Conservation (phyloP, 1,139 yeast species). For the Hyphopichia khmerensis region DNA sequence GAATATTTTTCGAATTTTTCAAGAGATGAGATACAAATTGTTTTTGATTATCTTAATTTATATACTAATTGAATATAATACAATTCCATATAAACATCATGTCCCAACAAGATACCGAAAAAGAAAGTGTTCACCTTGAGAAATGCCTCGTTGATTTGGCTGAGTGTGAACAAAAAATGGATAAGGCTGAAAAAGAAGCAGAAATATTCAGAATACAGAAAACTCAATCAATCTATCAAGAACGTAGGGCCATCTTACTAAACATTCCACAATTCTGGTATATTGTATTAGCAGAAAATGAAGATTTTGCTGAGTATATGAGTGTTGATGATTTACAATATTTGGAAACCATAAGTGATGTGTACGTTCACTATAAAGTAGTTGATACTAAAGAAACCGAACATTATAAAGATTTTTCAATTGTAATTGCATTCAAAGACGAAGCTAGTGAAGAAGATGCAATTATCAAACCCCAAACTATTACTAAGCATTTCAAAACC, state of each 20-base stretch:
- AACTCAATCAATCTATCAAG: slow-evolving; percentile 49
- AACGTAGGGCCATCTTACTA: slow-evolving; percentile 45
- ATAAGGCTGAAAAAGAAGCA: slow-evolving; percentile 53
- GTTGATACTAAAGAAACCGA: slow-evolving; percentile 25
- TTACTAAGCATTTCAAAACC: slow-evolving; percentile 53
- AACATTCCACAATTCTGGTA: slow-evolving; percentile 73
- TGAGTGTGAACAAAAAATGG: slow-evolving; percentile 55
- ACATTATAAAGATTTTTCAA: slow-evolving; percentile 51
- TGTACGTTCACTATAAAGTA: slow-evolving; percentile 52
- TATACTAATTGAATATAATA: no score
- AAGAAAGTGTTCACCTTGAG: slow-evolving; percentile 12
- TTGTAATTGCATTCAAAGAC: slow-evolving; percentile 50
- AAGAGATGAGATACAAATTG: background rate
- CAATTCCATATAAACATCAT: background rate
- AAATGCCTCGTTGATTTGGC: slow-evolving; percentile 38
- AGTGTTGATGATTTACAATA: slow-evolving; percentile 67
- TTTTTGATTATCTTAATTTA: no score
- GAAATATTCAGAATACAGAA: slow-evolving; percentile 49
- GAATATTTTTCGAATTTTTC: background rate
- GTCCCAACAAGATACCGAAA: slow-evolving; percentile 3
- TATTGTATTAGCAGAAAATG: slow-evolving; percentile 70
- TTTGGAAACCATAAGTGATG: slow-evolving; percentile 57
- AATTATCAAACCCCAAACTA: slow-evolving; percentile 48
- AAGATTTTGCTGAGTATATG: slow-evolving; percentile 70
- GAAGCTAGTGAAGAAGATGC: slow-evolving; percentile 27